phyloP scores from a whole-genome alignment of 768 basidiomycete species.

The Tephrocybe sp. region DNA sequence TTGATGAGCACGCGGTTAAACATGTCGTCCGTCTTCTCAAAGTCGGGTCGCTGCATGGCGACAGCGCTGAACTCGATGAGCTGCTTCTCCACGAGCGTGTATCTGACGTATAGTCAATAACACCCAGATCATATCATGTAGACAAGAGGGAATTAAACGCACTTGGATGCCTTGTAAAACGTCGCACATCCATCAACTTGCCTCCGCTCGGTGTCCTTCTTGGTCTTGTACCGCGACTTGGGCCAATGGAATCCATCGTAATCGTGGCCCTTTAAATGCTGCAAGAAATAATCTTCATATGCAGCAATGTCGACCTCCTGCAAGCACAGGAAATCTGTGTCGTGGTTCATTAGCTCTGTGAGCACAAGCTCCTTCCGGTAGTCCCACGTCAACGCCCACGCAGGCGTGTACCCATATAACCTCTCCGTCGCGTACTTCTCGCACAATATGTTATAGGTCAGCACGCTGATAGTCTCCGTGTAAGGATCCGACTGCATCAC shows the following conservation, averaged over 20 bases:
- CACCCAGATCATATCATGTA: not conserved
- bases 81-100: conserved; percentile 90
- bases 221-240: conserved; percentile 91
- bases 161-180: conserved; percentile 92
- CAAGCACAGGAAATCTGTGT: conserved; percentile 89
- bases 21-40: conserved; percentile 99
- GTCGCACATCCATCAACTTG: conserved; percentile 95
- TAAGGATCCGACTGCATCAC: conserved; percentile 58
- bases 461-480: conserved; percentile 74
- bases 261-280: conserved; percentile 66
- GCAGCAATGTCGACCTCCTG: conserved; percentile 94
- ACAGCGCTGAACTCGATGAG: conserved; percentile 91
- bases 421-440: conserved; percentile 86
- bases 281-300: conserved; percentile 89
- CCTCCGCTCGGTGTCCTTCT: conserved; percentile 83
- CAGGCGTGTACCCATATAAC: conserved; percentile 94
- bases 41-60: conserved; percentile 90
- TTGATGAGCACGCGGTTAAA: conserved; percentile 97
- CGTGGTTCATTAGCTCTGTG: conserved; percentile 76
- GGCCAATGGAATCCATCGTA: conserved; percentile 94
- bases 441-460: conserved; percentile 95
- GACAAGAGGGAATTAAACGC: conserved; percentile 30
- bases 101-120: conserved; percentile 47
- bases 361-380: conserved; percentile 90
- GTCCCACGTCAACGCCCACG: conserved; percentile 95